A percentile compares a stretch with the other conserved stretches of the same genome.
Conservation (phyloP, 306 rosid species). For the Elaeagnus macrophylla region DNA sequence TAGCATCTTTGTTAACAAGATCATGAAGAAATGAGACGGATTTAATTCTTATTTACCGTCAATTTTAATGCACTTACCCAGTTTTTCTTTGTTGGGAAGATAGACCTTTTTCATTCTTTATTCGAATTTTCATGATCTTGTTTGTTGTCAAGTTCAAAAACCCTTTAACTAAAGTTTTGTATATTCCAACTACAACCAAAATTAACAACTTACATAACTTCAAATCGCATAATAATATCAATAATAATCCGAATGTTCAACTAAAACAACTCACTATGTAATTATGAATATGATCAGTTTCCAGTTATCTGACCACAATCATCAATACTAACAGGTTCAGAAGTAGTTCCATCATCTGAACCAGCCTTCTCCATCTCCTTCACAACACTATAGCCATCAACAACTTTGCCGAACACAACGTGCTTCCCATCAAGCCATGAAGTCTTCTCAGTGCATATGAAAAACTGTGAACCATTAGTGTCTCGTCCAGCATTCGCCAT, state of each 20-base stretch:
- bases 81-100: no score
- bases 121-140: no score
- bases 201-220: no score
- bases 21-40: background rate
- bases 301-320: slow-evolving; percentile 61
- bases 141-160: no score
- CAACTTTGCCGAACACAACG: slow-evolving; percentile 89
- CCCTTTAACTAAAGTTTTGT: no score
- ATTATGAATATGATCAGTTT: slow-evolving; percentile 13
- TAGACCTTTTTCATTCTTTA: no score
- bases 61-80: no score
- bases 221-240: no score
- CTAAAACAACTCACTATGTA: background rate
- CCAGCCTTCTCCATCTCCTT: slow-evolving; percentile 77
- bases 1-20: slow-evolving; percentile 12
- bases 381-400: slow-evolving; percentile 57
- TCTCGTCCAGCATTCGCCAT: slow-evolving; percentile 81
- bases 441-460: slow-evolving; percentile 49
- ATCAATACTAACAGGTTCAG: slow-evolving; percentile 52
- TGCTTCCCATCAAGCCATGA: slow-evolving; percentile 80
- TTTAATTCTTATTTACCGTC: no score
- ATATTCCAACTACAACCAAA: no score
- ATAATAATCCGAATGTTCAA: background rate
- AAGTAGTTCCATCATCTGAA: slow-evolving; percentile 43
- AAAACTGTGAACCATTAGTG: slow-evolving; percentile 87